Evolutionary conservation across 352 stramenopile species (phyloP), one percentile per base, ranked within the genome.

Genomic region (Pythium scleroteichum): DNA sequence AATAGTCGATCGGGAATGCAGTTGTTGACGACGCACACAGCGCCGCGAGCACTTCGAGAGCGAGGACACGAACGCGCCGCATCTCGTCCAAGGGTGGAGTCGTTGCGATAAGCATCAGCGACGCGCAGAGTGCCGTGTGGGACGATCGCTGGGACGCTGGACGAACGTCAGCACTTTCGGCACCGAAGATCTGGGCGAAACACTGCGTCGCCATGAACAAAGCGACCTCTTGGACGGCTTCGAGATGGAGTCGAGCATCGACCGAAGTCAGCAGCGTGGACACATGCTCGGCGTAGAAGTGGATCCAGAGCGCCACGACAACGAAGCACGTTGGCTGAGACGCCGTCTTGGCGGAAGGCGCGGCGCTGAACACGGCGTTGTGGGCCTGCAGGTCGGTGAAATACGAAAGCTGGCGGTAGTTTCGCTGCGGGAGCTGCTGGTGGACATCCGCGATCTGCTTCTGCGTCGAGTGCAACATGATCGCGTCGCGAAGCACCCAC

Each of bases 301-400:
- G 20, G 20, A 68, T 63, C 61, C 61, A 68, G 10, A 54, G 22
- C 20, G 51, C 46, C 3, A 68, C 22, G 4, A 62, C 41, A 10
- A 33, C 27, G 16, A 68, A 68, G 22, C 35, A 41, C 19, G 51
- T 23, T 20, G 59, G 59, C 44, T 61, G 19, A 14, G 47, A n/a
- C 19, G 44, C 12, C 2, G 47, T 38, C 4, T 10, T 29, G 1
- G 38, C 24, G 0, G 20, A 19, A 1, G 57, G 57, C 1, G 39
- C 39, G 2, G 52, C 9, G 14, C 26, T 40, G 19, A 64, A 57
- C 2, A 64, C 16, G 7, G 55, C 47, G 17, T 64, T 46, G 23
- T 51, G 59, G 4, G 38, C 39, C 4, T 46, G 44, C 1, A 67
- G 19, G 8, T 62, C 44, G 4, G 16, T 9, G 24, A 67, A 67